Evolutionary conservation across 2,329 filamentous ascomycete genomes (phyloP).

Genomic region (Aspergillus clavatus): DNA sequence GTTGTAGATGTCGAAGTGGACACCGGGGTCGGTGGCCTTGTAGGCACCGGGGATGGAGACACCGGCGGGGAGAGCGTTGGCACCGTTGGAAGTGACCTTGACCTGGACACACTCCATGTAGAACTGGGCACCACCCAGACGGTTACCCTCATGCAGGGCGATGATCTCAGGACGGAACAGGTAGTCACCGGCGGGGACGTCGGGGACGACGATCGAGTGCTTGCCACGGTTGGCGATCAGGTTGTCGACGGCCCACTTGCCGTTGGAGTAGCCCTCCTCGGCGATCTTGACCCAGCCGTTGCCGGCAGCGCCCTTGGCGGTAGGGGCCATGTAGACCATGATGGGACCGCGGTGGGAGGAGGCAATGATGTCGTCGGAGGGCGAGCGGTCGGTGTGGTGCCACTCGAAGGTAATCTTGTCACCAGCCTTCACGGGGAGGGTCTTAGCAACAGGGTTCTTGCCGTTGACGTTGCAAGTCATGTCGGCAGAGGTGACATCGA

Average conservation of each 20-base stretch:
- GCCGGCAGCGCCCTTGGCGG: constrained; percentile 15
- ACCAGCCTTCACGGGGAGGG: constrained; percentile 16
- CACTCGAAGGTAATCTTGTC: constrained; percentile 23
- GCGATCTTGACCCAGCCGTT: constrained; percentile 20
- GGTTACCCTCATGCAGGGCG: constrained; percentile 17
- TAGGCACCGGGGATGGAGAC: constrained; percentile 19
- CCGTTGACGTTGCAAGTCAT: constrained; percentile 22
- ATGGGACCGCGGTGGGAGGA: constrained; percentile 17
- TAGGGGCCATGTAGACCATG: constrained; percentile 20
- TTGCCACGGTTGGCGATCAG: constrained; percentile 19
- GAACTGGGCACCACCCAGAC: constrained; percentile 17
- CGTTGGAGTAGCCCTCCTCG: constrained; percentile 18
- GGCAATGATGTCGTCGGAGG: constrained; percentile 21
- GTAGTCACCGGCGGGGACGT: constrained; percentile 19
- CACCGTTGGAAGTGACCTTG: constrained; percentile 18
- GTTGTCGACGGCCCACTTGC: constrained; percentile 17
- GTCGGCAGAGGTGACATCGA: constrained; percentile 19
- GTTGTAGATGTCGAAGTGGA: constrained; percentile 19
- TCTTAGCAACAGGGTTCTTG: constrained; percentile 12
- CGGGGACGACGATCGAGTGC: constrained; percentile 20
- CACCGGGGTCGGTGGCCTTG: constrained; percentile 11
- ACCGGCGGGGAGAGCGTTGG: constrained; percentile 14
- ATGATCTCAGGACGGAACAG: constrained; percentile 23
- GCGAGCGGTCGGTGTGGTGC: constrained; percentile 17
- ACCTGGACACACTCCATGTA: constrained; percentile 24